Conservation (phyloP, 2,329 filamentous ascomycete genomes). For the Fusarium globosum region DNA sequence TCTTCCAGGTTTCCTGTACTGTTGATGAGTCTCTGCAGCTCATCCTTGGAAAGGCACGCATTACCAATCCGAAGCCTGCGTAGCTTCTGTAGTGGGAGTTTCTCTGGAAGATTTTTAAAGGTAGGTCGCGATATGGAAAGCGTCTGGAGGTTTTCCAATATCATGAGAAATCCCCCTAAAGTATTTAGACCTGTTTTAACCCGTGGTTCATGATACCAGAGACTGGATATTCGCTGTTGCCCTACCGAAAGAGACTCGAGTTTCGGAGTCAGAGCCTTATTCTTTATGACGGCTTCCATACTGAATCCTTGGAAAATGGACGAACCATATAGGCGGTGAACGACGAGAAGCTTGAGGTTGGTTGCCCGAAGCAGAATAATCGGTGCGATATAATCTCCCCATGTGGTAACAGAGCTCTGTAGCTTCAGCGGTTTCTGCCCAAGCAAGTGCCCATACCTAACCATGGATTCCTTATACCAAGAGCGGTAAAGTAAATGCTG, state of each 20-base stretch:
- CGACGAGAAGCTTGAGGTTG: background rate
- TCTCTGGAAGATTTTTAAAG: background rate
- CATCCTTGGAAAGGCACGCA: background rate
- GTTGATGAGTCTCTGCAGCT: background rate
- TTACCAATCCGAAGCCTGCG: constrained; percentile 2
- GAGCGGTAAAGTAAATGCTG: too few species aligned
- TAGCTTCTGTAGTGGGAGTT: background rate
- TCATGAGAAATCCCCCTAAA: background rate
- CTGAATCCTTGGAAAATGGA: background rate
- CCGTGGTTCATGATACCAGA: accelerated
- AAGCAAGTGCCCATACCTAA: background rate
- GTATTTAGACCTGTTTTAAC: background rate
- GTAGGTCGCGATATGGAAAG: background rate
- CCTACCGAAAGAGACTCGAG: background rate
- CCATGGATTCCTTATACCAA: background rate
- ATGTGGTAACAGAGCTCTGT: background rate
- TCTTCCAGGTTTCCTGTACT: background rate
- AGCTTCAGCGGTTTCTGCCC: background rate
- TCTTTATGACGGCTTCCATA: background rate
- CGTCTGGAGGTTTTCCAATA: background rate
- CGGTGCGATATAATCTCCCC: background rate
- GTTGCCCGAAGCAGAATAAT: background rate
- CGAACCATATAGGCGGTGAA: background rate
- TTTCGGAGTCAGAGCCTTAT: background rate
- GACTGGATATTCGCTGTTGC: too few species aligned